Evolutionary conservation across 202 grass and related monocot genomes (phyloP).

Genomic region (Setaria viridis): DNA sequence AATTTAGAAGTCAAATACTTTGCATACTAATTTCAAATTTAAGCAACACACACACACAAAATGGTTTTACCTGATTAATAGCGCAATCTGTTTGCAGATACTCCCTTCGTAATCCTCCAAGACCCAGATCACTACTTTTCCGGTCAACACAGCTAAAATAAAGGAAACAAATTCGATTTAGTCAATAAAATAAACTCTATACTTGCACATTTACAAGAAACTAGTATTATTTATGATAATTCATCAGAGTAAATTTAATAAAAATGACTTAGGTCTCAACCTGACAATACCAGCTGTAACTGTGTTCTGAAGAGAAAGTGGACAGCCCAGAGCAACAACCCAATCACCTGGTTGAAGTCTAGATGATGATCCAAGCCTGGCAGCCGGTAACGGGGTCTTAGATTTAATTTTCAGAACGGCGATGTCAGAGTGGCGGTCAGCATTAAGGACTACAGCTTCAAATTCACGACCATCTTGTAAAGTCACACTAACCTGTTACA

Average conservation of each 20-base stretch:
- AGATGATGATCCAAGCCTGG: constrained; percentile 75
- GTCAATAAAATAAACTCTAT: constrained; percentile 31
- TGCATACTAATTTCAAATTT: constrained; percentile 1
- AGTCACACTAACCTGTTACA: constrained; percentile 74
- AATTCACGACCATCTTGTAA: constrained; percentile 92
- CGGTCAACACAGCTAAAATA: constrained; percentile 84
- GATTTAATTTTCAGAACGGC: constrained; percentile 93
- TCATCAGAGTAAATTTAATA: constrained; percentile 20
- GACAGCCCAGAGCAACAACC: constrained; percentile 82
- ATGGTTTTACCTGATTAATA: constrained; percentile 71
- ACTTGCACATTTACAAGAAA: constrained; percentile 9
- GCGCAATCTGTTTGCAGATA: constrained; percentile 96
- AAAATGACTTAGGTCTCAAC: constrained; percentile 48
- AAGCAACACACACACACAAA: background rate
- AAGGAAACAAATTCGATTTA: constrained; percentile 33
- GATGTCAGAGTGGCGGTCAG: constrained; percentile 67
- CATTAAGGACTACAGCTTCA: constrained; percentile 64
- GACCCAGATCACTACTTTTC: constrained; percentile 91
- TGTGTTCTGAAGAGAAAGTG: constrained; percentile 86
- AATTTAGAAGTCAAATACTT: background rate
- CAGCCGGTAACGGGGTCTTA: constrained; percentile 78
- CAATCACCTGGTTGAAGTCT: constrained; percentile 73
- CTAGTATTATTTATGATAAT: background rate
- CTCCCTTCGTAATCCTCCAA: constrained; percentile 76
- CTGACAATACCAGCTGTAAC: constrained; percentile 95